These are phyloP conservation scores for Lentinula raphanica DNA, from an alignment of 768 basidiomycete species.

Conservation along the genomic window DNA sequence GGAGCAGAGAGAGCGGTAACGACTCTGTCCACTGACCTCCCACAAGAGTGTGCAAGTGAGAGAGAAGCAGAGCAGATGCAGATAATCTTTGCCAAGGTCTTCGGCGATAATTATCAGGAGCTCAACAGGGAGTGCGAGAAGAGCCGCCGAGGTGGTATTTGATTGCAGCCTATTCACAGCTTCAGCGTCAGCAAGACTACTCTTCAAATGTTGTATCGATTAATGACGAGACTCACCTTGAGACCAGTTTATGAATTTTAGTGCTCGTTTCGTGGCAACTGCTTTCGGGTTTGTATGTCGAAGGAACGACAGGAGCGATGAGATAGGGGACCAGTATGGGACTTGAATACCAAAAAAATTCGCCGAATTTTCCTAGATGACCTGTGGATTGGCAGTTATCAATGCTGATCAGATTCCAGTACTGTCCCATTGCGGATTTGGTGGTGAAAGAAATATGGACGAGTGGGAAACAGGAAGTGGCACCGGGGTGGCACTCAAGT, in stretches of 20 bases:
- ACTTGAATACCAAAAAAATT: no score
- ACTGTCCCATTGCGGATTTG: no score
- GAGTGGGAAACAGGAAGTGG: no score
- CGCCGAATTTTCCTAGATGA: no score
- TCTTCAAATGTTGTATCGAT: not conserved
- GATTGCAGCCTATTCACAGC: no score
- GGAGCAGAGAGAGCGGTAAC: not conserved
- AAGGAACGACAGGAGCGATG: not conserved
- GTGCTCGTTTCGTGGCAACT: not conserved
- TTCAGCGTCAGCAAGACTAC: not conserved
- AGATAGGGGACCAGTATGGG: not conserved
- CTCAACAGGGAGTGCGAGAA: not conserved
- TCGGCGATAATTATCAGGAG: not conserved
- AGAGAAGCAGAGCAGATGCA: not conserved
- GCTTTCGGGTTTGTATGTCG: not conserved
- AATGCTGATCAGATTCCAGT: no score
- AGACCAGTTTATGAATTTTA: not conserved
- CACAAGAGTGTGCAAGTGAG: not conserved
- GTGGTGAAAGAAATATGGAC: no score
- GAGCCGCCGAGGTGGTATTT: not conserved
- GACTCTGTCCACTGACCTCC: not conserved
- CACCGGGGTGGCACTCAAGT: no score
- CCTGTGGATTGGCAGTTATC: no score
- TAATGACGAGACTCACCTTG: not conserved
- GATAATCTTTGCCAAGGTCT: not conserved